Conservation (phyloP, 1,284 basidiomycete genomes). For the Apiotrichum akiyoshidainum region DNA sequence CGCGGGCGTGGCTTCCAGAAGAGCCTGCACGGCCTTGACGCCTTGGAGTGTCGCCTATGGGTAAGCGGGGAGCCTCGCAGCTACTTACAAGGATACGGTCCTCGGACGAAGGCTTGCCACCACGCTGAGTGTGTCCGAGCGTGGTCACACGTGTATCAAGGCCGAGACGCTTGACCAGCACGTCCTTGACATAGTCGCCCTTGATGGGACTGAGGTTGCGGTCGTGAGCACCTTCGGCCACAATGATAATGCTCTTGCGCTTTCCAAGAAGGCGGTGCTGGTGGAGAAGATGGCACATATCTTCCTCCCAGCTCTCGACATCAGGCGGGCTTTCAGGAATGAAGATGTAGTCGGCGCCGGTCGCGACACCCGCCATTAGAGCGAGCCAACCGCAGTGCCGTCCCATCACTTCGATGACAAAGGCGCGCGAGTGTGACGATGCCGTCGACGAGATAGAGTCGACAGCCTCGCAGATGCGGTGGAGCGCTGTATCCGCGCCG, state of each 20-base stretch:
- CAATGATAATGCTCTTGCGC: slow-evolving; percentile 96
- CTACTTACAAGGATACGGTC: slow-evolving; percentile 79
- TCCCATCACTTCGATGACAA: slow-evolving; percentile 99
- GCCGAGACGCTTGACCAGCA: slow-evolving; percentile 79
- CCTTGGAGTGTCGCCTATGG: slow-evolving; percentile 86
- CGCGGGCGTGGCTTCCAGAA: slow-evolving; percentile 80
- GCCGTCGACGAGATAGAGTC: slow-evolving; percentile 98
- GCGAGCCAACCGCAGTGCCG: slow-evolving; percentile 98
- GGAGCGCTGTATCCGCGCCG: slow-evolving; percentile 89
- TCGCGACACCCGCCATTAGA: slow-evolving; percentile 83
- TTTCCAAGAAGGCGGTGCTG: slow-evolving; percentile 91
- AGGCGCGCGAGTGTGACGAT: slow-evolving; percentile 90
- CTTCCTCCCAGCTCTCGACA: slow-evolving; percentile 76
- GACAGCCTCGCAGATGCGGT: slow-evolving; percentile 94
- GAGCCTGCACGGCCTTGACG: slow-evolving; percentile 84
- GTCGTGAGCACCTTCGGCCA: slow-evolving; percentile 94
- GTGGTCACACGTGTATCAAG: slow-evolving; percentile 98
- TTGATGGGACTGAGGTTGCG: slow-evolving; percentile 82
- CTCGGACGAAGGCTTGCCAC: slow-evolving; percentile 85
- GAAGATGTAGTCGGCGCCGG: slow-evolving; percentile 95
- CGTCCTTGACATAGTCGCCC: slow-evolving; percentile 83
- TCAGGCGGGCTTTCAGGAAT: slow-evolving; percentile 89
- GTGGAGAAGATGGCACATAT: slow-evolving; percentile 85
- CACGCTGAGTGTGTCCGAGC: slow-evolving; percentile 93
- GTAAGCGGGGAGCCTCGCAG: background rate